These are phyloP conservation scores for Cryptococcus hybrid DNA, from an alignment of 1,284 basidiomycete species.

Conservation along the genomic window DNA sequence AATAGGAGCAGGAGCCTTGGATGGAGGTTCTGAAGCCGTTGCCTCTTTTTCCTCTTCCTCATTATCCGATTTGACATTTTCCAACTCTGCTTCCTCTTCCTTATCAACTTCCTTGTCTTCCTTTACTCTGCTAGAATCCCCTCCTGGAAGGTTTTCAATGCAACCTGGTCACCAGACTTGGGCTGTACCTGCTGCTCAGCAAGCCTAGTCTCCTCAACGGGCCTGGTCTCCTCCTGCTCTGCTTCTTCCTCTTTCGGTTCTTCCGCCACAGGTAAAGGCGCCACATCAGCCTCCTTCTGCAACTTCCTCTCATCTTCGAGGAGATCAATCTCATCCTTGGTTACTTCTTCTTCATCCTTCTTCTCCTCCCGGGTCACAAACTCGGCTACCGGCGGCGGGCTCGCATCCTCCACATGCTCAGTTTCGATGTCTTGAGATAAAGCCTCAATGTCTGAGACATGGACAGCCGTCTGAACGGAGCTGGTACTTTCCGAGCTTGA, in stretches of 20 bases:
- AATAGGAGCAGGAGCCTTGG: background rate
- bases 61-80: background rate
- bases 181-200: background rate
- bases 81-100: background rate
- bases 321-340: conserved; percentile 41
- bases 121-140: background rate
- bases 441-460: background rate
- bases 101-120: background rate
- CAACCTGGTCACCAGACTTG: background rate
- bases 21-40: background rate
- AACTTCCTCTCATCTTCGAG: conserved; percentile 33
- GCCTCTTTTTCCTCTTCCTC: background rate
- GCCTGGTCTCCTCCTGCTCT: background rate
- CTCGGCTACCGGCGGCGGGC: background rate
- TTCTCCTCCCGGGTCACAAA: background rate
- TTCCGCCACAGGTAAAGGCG: background rate
- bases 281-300: background rate
- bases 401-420: background rate
- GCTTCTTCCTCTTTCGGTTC: background rate
- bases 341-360: conserved; percentile 11
- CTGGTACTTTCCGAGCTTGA: background rate
- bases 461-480: background rate
- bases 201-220: background rate
- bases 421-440: background rate
- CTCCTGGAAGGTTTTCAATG: background rate